Base-by-base conservation (phyloP, 2,329 filamentous ascomycete species). In the Fusarium coicis region DNA sequence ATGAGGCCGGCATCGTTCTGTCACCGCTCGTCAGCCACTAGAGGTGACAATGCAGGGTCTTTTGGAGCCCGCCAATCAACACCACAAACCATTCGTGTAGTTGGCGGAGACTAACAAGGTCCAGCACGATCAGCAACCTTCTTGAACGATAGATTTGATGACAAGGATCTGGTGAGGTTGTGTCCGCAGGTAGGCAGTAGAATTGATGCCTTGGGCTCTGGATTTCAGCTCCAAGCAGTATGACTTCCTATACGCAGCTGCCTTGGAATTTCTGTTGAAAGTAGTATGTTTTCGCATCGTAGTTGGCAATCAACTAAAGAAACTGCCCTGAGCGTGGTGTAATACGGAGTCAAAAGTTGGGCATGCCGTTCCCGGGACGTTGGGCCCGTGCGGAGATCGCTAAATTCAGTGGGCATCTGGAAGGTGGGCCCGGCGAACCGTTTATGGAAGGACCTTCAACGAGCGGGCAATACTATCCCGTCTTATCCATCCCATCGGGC, bases 11-110 rank as follows among this genome's bases (percentile, higher is more conserved):
- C 54, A 55, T 39, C 42, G 26, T 70, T 72, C 54, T 60, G 70
- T 70, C 66, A 74, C 71, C 58, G 63, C 68, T 69, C 57, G 64
- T 67, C 52, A 66, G 59, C 63, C 72, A 66, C 59, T 61, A 72
- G 61, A 56, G 44, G 71, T 66, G 56, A 62, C 56, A 62, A 69
- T 69, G 52, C 72, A 74, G 72, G 72, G 68, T 72, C 72, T 44
- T 65, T 49, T 52, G 40, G 44, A 37, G 23, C 30, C 58, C n/a
- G 26, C 68, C 72, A 72, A 72, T 72, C 49, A 46, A n/a, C 32
- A 21, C 21, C 43, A 23, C 23, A 36, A 42, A 42, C 30, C 56
- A 49, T 43, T 44, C 52, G 42, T 26, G 43, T 34, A 36, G n/a
- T 56, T 58, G 43, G 50, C 55, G 39, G 52, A 57, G 55, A 59